Percentiles rank a stretch among this genome's conserved stretches.
These are phyloP conservation scores for Vigna reflexopilosa DNA, from an alignment of 306 rosid species.

Conservation along the genomic window DNA sequence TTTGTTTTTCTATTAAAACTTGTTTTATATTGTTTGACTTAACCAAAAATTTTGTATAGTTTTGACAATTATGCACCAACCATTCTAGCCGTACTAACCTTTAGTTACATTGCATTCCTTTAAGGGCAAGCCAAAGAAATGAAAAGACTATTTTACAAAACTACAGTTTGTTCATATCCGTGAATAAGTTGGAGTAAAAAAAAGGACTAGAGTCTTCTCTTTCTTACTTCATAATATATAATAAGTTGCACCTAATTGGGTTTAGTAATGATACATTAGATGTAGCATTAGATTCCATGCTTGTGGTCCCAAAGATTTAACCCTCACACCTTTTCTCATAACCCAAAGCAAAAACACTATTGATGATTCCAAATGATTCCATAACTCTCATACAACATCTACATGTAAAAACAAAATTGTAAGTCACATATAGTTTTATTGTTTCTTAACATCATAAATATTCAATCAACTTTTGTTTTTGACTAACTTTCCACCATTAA, in stretches of 20 bases:
- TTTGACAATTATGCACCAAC: slow-evolving; percentile 10
- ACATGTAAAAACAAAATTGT: slow-evolving; percentile 43
- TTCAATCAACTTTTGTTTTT: slow-evolving; percentile 23
- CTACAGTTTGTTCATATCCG: no score
- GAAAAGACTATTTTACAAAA: slow-evolving; percentile 20
- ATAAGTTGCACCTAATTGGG: slow-evolving; percentile 25
- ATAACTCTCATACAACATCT: slow-evolving; percentile 26
- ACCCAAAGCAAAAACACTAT: slow-evolving; percentile 46
- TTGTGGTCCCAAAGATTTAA: slow-evolving; percentile 41
- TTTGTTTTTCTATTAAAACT: no score
- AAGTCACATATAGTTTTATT: slow-evolving; percentile 22
- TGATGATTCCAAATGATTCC: slow-evolving; percentile 46
- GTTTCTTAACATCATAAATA: background rate
- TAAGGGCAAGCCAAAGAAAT: slow-evolving; percentile 36
- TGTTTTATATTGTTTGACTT: no score
- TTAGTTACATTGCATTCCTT: slow-evolving; percentile 40
- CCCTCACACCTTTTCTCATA: slow-evolving; percentile 25
- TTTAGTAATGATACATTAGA: slow-evolving; percentile 24
- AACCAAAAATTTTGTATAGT: no score
- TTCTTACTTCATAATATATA: slow-evolving; percentile 23
- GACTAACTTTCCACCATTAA: slow-evolving; percentile 35
- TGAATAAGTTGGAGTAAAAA: background rate
- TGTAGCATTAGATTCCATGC: slow-evolving; percentile 40
- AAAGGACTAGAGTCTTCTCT: slow-evolving; percentile 36
- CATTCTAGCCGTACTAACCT: slow-evolving; percentile 35